Conservation (phyloP, 768 basidiomycete genomes). For the Pseudohyphozyma bogoriensis region DNA sequence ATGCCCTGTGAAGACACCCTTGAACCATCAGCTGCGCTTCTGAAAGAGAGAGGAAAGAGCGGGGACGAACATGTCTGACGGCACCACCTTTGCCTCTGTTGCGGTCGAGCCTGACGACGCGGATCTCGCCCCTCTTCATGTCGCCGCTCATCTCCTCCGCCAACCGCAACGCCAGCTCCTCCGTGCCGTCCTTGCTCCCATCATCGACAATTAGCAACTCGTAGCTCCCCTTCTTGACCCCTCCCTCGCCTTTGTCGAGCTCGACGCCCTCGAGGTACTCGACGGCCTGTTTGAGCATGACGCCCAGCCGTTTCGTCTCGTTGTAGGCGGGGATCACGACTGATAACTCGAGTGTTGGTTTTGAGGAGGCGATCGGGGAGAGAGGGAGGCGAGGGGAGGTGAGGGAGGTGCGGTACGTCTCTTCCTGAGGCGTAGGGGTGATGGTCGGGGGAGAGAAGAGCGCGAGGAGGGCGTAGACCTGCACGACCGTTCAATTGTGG, state of each 20-base stretch:
- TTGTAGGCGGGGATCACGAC: constrained; percentile 89
- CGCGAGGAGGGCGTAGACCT: constrained; percentile 63
- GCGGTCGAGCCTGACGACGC: constrained; percentile 62
- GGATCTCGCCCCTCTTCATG: constrained; percentile 55
- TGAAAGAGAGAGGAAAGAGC: neutral
- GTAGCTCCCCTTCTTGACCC: constrained; percentile 36
- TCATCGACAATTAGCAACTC: constrained; percentile 87
- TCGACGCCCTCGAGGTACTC: constrained; percentile 41
- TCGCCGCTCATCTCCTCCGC: constrained; percentile 45
- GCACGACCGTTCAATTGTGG: no score
- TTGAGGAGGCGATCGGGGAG: constrained; percentile 51
- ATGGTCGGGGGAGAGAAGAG: constrained; percentile 65
- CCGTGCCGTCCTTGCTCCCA: constrained; percentile 70
- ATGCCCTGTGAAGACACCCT: neutral
- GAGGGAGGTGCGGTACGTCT: constrained; percentile 55
- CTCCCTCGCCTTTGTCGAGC: neutral
- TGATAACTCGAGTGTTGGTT: constrained; percentile 54
- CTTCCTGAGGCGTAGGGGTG: constrained; percentile 56
- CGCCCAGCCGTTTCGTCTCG: constrained; percentile 67
- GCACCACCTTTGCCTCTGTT: constrained; percentile 92
- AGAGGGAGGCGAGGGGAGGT: constrained; percentile 44
- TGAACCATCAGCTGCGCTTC: neutral
- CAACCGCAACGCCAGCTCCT: constrained; percentile 53
- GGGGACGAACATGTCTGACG: constrained; percentile 54
- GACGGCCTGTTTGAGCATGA: constrained; percentile 65